Conservation (phyloP, 768 basidiomycete species). For the Mrakia hoshinonis region DNA sequence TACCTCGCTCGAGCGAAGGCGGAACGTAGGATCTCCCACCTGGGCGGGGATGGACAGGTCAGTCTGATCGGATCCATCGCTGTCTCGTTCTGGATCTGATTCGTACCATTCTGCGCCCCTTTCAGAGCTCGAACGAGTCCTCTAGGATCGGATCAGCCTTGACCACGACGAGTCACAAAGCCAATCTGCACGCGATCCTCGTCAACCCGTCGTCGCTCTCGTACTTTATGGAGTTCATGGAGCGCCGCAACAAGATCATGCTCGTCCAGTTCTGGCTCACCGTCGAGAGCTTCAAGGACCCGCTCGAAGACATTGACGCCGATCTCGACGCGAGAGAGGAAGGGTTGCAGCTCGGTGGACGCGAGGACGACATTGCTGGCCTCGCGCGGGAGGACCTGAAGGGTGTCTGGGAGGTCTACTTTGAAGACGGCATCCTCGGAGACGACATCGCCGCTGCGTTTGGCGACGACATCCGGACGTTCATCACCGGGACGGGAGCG, state of each 20-base stretch:
- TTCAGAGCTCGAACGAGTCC: not conserved
- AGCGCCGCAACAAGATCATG: constrained; percentile 69
- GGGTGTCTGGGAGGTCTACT: constrained; percentile 83
- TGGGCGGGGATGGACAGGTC: not conserved
- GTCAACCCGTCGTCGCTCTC: constrained; percentile 81
- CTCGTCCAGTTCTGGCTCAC: constrained; percentile 96
- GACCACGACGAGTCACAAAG: constrained; percentile 33
- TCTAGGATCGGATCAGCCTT: not conserved
- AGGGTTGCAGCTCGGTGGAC: not conserved
- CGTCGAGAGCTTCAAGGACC: constrained; percentile 95
- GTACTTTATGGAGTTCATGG: constrained; percentile 98
- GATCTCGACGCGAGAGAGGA: constrained; percentile 52
- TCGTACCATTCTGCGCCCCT: not conserved
- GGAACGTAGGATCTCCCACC: constrained; percentile 11
- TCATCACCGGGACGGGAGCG: constrained; percentile 1
- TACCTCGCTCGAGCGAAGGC: constrained; percentile 9
- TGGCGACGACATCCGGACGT: constrained; percentile 19
- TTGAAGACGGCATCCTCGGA: constrained; percentile 39
- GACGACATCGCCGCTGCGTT: not conserved
- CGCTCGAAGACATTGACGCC: constrained; percentile 68
- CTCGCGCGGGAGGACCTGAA: constrained; percentile 77
- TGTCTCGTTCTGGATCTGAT: not conserved
- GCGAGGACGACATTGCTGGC: constrained; percentile 33
- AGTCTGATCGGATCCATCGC: too few relatives aligned
- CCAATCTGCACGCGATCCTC: constrained; percentile 69